These are phyloP conservation scores for Cucurbita pepo DNA, from an alignment of 306 rosid species.

Conservation along the genomic window DNA sequence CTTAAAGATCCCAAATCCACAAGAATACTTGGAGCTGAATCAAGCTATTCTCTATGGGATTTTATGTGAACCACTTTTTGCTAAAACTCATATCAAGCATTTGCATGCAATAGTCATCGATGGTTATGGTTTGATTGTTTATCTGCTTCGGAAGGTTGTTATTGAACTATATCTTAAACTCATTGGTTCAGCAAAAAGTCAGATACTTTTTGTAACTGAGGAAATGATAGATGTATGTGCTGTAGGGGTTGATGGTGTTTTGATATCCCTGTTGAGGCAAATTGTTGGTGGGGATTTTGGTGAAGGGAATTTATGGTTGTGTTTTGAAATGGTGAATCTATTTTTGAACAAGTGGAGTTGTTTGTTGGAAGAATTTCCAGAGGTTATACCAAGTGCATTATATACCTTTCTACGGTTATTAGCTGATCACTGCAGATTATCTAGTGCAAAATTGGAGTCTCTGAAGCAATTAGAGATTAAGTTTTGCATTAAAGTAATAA, in stretches of 20 bases:
- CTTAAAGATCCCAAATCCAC: conserved; percentile 29
- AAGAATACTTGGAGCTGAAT: conserved; percentile 42
- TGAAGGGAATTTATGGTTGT: conserved; percentile 50
- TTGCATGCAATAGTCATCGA: conserved; percentile 62
- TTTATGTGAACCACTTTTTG: conserved; percentile 38
- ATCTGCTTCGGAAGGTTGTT: conserved; percentile 24
- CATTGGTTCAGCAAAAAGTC: conserved; percentile 24
- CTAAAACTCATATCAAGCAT: conserved; percentile 58
- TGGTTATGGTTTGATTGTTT: conserved; percentile 34
- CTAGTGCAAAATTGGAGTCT: conserved; percentile 22
- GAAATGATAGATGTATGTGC: conserved; percentile 39
- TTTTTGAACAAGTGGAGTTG: conserved; percentile 31
- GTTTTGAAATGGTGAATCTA: conserved; percentile 33
- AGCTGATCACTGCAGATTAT: conserved; percentile 39
- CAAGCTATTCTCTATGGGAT: conserved; percentile 46
- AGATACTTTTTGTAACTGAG: conserved; percentile 37
- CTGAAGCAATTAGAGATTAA: conserved; percentile 45
- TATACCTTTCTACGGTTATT: conserved; percentile 56
- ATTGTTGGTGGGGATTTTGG: conserved; percentile 44
- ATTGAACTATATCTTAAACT: conserved; percentile 44
- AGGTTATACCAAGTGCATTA: conserved; percentile 38
- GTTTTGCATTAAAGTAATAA: conserved; percentile 47
- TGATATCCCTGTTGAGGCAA: conserved; percentile 57
- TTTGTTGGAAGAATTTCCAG: conserved; percentile 34
- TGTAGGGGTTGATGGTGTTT: conserved; percentile 31